phyloP scores from a whole-genome alignment of 2,329 filamentous ascomycete genomes.

The Xylariaceae sp. region DNA sequence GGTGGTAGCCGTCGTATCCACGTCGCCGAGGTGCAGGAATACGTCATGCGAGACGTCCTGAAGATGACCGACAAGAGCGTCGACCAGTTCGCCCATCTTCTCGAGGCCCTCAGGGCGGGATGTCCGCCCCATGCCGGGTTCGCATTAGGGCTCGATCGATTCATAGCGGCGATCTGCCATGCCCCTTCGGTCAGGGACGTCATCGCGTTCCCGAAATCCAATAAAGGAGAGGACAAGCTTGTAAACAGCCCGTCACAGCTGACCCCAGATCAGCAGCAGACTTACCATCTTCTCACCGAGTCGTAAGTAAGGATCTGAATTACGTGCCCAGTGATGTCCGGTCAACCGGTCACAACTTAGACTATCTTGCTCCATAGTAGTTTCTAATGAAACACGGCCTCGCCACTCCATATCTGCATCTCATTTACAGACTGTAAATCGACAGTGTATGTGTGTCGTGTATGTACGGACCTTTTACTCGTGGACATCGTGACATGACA shows the following conservation, averaged over 20 bases:
- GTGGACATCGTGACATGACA: too few species aligned
- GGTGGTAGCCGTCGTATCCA: constrained; percentile 93
- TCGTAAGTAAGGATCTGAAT: background rate
- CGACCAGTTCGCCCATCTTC: constrained; percentile 76
- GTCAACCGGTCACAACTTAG: background rate
- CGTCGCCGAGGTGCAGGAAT: constrained; percentile 72
- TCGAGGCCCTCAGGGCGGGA: constrained; percentile 74
- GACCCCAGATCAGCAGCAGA: constrained; percentile 22
- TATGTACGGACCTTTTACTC: too few species aligned
- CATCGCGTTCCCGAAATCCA: constrained; percentile 94
- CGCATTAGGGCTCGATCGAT: constrained; percentile 83
- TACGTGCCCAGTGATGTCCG: background rate
- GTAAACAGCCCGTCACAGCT: constrained; percentile 61
- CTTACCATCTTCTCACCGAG: constrained; percentile 22
- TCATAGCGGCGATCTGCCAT: constrained; percentile 74
- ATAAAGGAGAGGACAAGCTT: constrained; percentile 79
- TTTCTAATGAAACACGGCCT: background rate
- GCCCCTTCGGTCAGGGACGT: constrained; percentile 80
- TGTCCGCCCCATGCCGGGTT: constrained; percentile 95
- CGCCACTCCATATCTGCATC: too few species aligned
- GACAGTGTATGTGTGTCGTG: too few species aligned
- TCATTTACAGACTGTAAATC: too few species aligned
- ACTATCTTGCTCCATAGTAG: background rate
- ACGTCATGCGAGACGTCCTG: constrained; percentile 76
- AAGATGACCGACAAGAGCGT: constrained; percentile 68